Percentiles rank a stretch among this genome's conserved stretches.
Evolutionary conservation across 805 yeast genomes (phyloP).

Genomic region (Candida glaebosa): DNA sequence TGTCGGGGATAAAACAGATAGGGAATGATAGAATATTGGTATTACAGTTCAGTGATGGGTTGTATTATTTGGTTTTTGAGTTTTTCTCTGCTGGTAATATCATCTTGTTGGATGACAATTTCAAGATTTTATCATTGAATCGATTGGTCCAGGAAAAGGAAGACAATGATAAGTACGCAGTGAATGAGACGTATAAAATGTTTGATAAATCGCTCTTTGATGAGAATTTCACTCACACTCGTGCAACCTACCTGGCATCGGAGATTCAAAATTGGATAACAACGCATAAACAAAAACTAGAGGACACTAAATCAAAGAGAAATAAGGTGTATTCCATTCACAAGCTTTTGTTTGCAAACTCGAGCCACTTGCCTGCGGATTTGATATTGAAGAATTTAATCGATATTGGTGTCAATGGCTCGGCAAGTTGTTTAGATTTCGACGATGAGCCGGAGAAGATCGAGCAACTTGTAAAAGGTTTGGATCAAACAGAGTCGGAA

Average conservation of each 20-base stretch:
- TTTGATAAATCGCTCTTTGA: constrained; percentile 53
- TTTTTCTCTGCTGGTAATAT: constrained; percentile 96
- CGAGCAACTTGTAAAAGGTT: constrained; percentile 31
- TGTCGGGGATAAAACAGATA: constrained; percentile 70
- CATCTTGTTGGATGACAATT: constrained; percentile 65
- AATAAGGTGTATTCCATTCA: constrained; percentile 58
- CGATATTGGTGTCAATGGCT: constrained; percentile 46
- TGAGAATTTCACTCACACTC: constrained; percentile 10
- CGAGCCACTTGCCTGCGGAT: constrained; percentile 76
- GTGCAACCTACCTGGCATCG: constrained; percentile 22
- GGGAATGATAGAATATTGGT: constrained; percentile 82
- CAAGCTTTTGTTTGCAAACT: constrained; percentile 62
- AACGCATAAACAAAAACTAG: constrained; percentile 25
- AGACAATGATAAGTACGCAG: constrained; percentile 61
- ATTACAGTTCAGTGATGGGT: constrained; percentile 79
- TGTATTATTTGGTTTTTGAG: constrained; percentile 74
- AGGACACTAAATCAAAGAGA: constrained; percentile 25
- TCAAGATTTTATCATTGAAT: constrained; percentile 67
- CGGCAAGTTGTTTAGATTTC: constrained; percentile 29
- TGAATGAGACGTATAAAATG: constrained; percentile 66
- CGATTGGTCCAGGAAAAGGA: constrained; percentile 76
- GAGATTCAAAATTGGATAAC: constrained; percentile 39
- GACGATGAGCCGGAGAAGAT: constrained; percentile 25
- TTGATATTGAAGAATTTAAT: constrained; percentile 59
- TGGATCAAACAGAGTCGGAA: constrained; percentile 46